Evolutionary conservation across 495 filamentous ascomycete species (phyloP), one percentile per base, ranked within the genome.

Genomic region (Aspergillus cristatus): DNA sequence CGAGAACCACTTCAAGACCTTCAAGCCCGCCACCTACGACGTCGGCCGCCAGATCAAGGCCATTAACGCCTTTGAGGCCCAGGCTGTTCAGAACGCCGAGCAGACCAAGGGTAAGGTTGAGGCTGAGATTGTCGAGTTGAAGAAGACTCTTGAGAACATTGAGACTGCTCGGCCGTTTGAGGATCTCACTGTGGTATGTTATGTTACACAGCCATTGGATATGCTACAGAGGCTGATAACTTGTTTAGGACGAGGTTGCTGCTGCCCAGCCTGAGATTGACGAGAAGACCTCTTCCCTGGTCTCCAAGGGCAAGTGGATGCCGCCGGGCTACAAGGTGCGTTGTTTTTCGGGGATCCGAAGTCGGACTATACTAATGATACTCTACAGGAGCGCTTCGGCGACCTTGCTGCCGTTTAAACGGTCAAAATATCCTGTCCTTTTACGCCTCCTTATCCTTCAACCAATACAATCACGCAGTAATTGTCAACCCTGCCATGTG

Each of bases 361-460:
- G n/a, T n/a, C n/a, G 24, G 1, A 15, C 5, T 41, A 6, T n/a
- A n/a, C 17, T 1, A 18, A 29, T 14, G 1, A 22, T n/a, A n/a
- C n/a, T n/a, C n/a, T n/a, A n/a, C 50, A 95, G 89, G 90, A 97
- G 79, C 94, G 86, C 78, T 97, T 97, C 74, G 90, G 90, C 72
- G 86, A 97, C 60, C 79, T 96, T 47, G 87, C 88, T 41, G 62
- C 94, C 40, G 70, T 96, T 50, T 97, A 93, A 76, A 74, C 49
- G 38, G 49, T 40, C 50, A 48, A 42, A 47, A 32, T 38, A 43
- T 46, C 50, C 44, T 47, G 41, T 35, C 39, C 49, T 37, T 43
- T 46, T 40, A 42, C 41, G 41, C 47, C 46, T 40, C 48, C 35
- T 62, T 60, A 54, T 58, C 56, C 61, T 38, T 42, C 49, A 38